A percentile compares a stretch with the other conserved stretches of the same genome.
Evolutionary conservation across 805 yeast species (phyloP).

Genomic region (Candida germanica): DNA sequence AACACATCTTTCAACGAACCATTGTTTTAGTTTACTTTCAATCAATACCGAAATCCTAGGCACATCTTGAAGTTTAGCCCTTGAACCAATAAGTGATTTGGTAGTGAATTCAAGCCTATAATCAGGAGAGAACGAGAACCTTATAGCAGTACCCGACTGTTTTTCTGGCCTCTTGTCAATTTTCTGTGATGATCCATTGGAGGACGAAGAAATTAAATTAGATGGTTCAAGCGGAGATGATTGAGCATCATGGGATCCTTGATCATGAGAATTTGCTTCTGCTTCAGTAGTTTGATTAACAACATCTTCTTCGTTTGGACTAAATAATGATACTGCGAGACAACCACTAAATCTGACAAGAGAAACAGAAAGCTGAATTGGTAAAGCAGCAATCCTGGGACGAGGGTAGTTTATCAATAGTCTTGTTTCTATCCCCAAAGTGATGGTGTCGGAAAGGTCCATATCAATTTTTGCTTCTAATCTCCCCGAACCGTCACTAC

Average conservation of each 20-base stretch:
- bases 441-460: constrained; percentile 80
- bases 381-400: constrained; percentile 80
- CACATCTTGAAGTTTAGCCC: constrained; percentile 87
- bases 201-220: not conserved
- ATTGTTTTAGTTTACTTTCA: constrained; percentile 75
- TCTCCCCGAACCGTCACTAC: constrained; percentile 50
- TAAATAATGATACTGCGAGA: constrained; percentile 68
- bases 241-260: constrained; percentile 13
- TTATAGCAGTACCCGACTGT: constrained; percentile 61
- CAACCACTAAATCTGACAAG: constrained; percentile 90
- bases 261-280: constrained; percentile 5
- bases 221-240: constrained; percentile 4
- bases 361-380: constrained; percentile 80
- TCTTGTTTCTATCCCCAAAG: constrained; percentile 81
- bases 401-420: constrained; percentile 78
- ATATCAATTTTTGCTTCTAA: constrained; percentile 88
- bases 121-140: constrained; percentile 90
- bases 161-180: constrained; percentile 4
- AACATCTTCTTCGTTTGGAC: constrained; percentile 31
- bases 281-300: constrained; percentile 14
- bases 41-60: constrained; percentile 86
- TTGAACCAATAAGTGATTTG: constrained; percentile 86
- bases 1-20: constrained; percentile 92
- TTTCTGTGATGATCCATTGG: not conserved
- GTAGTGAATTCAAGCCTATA: constrained; percentile 84